phyloP scores from a whole-genome alignment of 2,329 filamentous ascomycete genomes.

The Biscogniauxia marginata region DNA sequence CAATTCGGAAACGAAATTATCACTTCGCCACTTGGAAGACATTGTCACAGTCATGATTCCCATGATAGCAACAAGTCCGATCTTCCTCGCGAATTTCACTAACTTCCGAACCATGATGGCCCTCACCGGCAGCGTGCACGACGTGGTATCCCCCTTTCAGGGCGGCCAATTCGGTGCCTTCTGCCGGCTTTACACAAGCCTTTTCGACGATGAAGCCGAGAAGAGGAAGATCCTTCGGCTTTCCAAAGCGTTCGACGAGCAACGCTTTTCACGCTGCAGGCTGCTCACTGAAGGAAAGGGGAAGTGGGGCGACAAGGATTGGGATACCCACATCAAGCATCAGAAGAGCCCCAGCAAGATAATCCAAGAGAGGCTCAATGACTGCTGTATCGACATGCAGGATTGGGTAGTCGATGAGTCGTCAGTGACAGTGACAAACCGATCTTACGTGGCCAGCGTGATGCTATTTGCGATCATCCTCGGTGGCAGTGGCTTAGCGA shows the following conservation, averaged over 20 bases:
- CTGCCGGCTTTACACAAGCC: background rate
- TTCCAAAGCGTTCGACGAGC: background rate
- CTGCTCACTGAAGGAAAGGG: background rate
- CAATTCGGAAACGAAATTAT: background rate
- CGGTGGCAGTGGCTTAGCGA: conserved; percentile 10
- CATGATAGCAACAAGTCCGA: conserved; percentile 10
- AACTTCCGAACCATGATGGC: conserved; percentile 11
- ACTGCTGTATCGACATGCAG: background rate
- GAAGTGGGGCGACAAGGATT: background rate
- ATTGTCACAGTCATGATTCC: conserved; percentile 18
- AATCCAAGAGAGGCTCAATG: background rate
- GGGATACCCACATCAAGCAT: background rate
- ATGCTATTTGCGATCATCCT: conserved; percentile 7
- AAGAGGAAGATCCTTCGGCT: background rate
- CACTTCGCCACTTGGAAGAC: background rate
- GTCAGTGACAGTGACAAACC: background rate
- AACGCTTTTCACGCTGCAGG: background rate
- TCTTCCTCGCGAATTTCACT: conserved; percentile 7
- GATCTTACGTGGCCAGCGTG: background rate
- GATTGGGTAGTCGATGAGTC: conserved; percentile 6
- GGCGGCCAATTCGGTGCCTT: background rate
- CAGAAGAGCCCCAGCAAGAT: too few relatives aligned
- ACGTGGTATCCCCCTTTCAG: background rate
- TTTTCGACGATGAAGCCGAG: background rate
- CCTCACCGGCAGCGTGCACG: background rate